These are phyloP conservation scores for Hysterium pulicare DNA, from an alignment of 2,329 filamentous ascomycete genomes.

Conservation along the genomic window DNA sequence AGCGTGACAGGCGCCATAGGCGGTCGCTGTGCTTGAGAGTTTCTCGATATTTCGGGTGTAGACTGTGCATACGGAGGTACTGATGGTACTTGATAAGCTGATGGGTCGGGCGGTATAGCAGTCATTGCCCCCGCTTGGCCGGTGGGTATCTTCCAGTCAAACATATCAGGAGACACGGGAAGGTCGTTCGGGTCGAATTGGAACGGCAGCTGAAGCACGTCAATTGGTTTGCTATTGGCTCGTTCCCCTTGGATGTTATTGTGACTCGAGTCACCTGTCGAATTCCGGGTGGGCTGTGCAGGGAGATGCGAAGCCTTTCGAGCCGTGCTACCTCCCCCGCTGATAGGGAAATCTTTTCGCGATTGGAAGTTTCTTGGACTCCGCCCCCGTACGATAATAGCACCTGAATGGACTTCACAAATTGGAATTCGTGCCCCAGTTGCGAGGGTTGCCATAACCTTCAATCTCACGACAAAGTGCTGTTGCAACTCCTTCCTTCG, in stretches of 20 bases:
- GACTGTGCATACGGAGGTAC: conserved; percentile 48
- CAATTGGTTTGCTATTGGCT: conserved; percentile 27
- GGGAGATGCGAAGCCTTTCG: conserved; percentile 54
- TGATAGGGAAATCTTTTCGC: conserved; percentile 84
- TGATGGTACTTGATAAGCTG: conserved; percentile 31
- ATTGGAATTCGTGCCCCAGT: conserved; percentile 80
- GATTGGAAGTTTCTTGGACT: conserved; percentile 95
- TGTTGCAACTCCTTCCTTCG: conserved; percentile 92
- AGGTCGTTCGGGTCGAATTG: conserved; percentile 41
- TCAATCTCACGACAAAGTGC: conserved; percentile 87
- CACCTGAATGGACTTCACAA: conserved; percentile 79
- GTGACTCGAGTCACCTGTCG: conserved; percentile 33
- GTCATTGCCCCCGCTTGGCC: conserved; percentile 40
- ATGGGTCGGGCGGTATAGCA: conserved; percentile 39
- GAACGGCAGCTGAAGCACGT: conserved; percentile 40
- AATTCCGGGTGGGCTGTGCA: conserved; percentile 33
- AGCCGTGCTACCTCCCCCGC: conserved; percentile 73
- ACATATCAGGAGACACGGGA: conserved; percentile 40
- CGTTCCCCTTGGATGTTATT: conserved; percentile 23
- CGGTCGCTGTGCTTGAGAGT: conserved; percentile 37
- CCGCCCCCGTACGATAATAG: conserved; percentile 88
- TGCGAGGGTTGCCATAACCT: conserved; percentile 77
- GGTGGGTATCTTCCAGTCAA: conserved; percentile 44
- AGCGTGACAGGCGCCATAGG: conserved; percentile 52
- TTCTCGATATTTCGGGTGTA: conserved; percentile 50